phyloP scores from a whole-genome alignment of 2,329 filamentous ascomycete species.

The Venturia nashicola region DNA sequence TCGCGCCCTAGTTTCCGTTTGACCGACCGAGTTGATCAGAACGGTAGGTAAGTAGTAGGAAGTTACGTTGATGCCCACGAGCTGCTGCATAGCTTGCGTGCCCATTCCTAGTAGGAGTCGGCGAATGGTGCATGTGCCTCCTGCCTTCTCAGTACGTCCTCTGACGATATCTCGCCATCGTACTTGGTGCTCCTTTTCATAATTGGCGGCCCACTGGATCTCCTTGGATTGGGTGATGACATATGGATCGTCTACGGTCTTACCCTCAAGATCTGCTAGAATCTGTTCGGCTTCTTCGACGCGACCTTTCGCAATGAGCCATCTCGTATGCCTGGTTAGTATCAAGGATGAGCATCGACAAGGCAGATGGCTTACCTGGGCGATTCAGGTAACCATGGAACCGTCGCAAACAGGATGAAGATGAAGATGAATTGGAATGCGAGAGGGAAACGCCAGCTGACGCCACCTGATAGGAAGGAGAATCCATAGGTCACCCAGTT shows the following conservation, averaged over 20 bases:
- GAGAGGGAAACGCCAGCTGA: slow-evolving; percentile 35
- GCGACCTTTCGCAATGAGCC: slow-evolving; percentile 33
- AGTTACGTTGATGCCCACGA: slow-evolving; percentile 23
- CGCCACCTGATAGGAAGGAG: slow-evolving; percentile 29
- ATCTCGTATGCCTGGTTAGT: slow-evolving; percentile 17
- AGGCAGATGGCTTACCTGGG: slow-evolving; percentile 15
- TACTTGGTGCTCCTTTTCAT: slow-evolving; percentile 37
- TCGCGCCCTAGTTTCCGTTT: slow-evolving; percentile 35
- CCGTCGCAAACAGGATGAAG: slow-evolving; percentile 30
- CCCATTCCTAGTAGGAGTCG: slow-evolving; percentile 41
- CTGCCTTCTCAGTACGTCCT: slow-evolving; percentile 31
- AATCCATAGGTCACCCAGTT: slow-evolving; percentile 43
- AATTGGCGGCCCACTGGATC: slow-evolving; percentile 31
- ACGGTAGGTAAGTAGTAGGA: slow-evolving; percentile 38
- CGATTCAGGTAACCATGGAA: slow-evolving; percentile 36
- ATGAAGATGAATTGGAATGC: slow-evolving; percentile 40
- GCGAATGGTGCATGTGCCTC: slow-evolving; percentile 37
- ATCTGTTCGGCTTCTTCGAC: slow-evolving; percentile 36
- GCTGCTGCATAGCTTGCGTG: slow-evolving; percentile 38
- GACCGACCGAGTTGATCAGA: slow-evolving; percentile 42
- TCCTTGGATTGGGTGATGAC: slow-evolving; percentile 30
- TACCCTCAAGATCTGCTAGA: slow-evolving; percentile 36
- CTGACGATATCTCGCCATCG: slow-evolving; percentile 38
- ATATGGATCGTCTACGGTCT: slow-evolving; percentile 31
- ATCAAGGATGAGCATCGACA: neutral